These are phyloP conservation scores for Calocybe indica DNA, from an alignment of 768 basidiomycete genomes.

Conservation along the genomic window DNA sequence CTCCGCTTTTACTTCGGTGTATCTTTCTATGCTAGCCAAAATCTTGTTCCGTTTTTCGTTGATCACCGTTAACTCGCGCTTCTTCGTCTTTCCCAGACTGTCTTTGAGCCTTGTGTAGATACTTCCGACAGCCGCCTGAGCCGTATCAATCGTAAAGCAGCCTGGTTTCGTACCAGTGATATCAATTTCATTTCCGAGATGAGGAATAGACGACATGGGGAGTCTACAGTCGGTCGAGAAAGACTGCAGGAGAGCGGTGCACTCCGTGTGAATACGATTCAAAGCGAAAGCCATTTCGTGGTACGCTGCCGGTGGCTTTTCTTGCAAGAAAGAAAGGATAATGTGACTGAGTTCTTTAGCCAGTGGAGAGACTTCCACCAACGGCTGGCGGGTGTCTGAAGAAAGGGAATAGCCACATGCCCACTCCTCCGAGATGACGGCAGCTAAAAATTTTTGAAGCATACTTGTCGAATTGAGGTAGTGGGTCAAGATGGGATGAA, in stretches of 20 bases:
- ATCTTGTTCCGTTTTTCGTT: conserved; percentile 72
- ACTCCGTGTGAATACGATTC: conserved; percentile 74
- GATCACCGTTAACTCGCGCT: conserved; percentile 66
- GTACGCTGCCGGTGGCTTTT: conserved; percentile 69
- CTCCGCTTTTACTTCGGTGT: conserved; percentile 74
- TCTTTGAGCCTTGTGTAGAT: conserved; percentile 75
- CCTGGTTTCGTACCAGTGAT: conserved; percentile 57
- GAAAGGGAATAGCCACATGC: conserved; percentile 48
- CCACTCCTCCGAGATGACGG: conserved; percentile 91
- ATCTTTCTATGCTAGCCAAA: conserved; percentile 67
- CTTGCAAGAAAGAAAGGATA: conserved; percentile 70
- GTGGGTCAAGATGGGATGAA: conserved; percentile 69
- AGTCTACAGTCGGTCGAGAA: conserved; percentile 88
- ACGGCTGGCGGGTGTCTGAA: conserved; percentile 23
- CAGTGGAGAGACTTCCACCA: conserved; percentile 52
- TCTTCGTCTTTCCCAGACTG: conserved; percentile 70
- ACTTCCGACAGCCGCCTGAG: conserved; percentile 59
- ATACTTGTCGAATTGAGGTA: conserved; percentile 87
- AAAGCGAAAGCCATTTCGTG: conserved; percentile 87
- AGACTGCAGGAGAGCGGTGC: conserved; percentile 70
- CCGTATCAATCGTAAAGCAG: conserved; percentile 76
- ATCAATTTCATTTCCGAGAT: conserved; percentile 72
- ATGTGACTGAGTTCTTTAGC: conserved; percentile 65
- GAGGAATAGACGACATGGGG: conserved; percentile 71
- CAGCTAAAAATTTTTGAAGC: conserved; percentile 84